Percentiles rank a stretch among this genome's conserved stretches.
Evolutionary conservation across 176 grass and related monocot genomes (phyloP).

Genomic region (Alloteropsis semialata): DNA sequence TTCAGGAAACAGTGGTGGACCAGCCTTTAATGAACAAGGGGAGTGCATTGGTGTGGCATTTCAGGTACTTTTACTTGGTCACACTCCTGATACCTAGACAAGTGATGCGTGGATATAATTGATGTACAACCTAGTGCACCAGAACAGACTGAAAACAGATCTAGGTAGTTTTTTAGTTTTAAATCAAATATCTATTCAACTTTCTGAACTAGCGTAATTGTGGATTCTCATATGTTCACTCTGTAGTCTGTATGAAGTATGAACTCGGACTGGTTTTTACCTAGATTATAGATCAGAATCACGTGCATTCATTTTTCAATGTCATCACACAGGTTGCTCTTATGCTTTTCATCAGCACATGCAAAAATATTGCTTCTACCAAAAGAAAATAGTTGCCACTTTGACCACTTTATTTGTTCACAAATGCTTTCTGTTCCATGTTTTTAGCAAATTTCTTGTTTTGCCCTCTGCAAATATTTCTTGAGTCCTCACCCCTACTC

Average conservation of each 20-base stretch:
- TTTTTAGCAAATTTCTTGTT: not conserved
- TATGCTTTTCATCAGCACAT: not conserved
- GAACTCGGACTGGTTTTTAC: not conserved
- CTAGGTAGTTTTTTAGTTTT: not conserved
- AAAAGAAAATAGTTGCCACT: not conserved
- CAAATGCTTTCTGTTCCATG: not conserved
- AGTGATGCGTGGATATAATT: not conserved
- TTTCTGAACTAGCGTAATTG: not conserved
- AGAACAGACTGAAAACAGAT: not conserved
- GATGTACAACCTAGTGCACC: not conserved
- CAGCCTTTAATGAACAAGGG: conserved; percentile 96
- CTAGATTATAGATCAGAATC: conserved; percentile 9
- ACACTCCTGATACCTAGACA: conserved; percentile 1
- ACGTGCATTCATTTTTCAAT: not conserved
- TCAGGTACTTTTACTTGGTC: conserved; percentile 72
- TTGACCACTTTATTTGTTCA: not conserved
- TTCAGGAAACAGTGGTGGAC: conserved; percentile 96
- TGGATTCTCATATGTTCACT: not conserved
- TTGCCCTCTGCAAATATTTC: not conserved
- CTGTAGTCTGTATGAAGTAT: not conserved
- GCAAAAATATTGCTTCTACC: not conserved
- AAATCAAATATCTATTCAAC: not conserved
- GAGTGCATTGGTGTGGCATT: conserved; percentile 99
- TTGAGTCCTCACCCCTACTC: not conserved
- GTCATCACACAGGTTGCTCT: not conserved